These are phyloP conservation scores for Geotrichum cucujoidarum DNA, from an alignment of 1,139 yeast genomes.

Conservation along the genomic window DNA sequence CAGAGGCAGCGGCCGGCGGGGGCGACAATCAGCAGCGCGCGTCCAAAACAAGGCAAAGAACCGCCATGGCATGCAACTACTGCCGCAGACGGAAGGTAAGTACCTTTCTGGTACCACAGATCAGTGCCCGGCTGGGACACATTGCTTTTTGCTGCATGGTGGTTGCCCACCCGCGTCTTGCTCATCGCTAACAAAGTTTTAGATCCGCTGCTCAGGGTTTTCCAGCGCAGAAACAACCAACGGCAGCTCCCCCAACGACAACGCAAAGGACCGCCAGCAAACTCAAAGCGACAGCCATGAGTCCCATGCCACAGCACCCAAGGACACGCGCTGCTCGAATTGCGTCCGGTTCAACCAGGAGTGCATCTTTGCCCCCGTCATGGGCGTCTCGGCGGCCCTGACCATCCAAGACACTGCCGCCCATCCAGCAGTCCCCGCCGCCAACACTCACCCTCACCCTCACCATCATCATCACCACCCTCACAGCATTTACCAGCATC, in stretches of 20 bases:
- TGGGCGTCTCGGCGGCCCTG: slow-evolving; percentile 31
- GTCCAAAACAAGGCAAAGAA: slow-evolving; percentile 26
- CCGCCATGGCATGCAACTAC: slow-evolving; percentile 35
- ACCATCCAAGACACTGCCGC: slow-evolving; percentile 15
- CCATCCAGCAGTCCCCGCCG: slow-evolving; percentile 7
- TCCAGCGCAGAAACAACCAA: slow-evolving; percentile 22
- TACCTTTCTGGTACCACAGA: background rate
- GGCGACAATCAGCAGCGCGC: background rate
- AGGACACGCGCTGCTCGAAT: slow-evolving; percentile 28
- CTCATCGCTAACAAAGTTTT: background rate
- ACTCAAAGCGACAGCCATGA: background rate
- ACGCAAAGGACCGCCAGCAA: background rate
- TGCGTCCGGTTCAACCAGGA: slow-evolving; percentile 35
- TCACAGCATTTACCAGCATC: too few relatives aligned
- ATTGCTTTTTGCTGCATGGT: background rate
- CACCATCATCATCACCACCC: background rate
- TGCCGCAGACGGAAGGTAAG: slow-evolving; percentile 33
- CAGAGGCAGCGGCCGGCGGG: background rate
- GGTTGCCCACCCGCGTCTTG: background rate
- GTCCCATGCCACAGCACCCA: background rate
- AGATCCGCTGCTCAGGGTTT: slow-evolving; percentile 37
- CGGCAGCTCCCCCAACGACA: background rate
- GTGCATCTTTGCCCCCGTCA: slow-evolving; percentile 36
- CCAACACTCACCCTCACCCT: too few relatives aligned
- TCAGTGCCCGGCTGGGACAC: background rate